phyloP scores from a whole-genome alignment of 305 asterid species.

The Fraxinus xanthoxyloides region DNA sequence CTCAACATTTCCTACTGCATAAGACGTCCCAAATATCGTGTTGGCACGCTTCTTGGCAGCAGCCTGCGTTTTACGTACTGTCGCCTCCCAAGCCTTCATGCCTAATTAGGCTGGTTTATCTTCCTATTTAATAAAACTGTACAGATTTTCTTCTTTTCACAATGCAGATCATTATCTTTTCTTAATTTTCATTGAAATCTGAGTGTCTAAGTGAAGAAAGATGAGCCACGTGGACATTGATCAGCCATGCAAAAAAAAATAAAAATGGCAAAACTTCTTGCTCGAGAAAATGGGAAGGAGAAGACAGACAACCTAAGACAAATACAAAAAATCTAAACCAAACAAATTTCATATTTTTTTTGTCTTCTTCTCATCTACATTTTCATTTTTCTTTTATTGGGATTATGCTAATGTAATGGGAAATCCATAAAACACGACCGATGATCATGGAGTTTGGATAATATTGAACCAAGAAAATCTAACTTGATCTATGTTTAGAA shows the following conservation, averaged over 20 bases:
- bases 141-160: not conserved
- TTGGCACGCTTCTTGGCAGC: slow-evolving; percentile 87
- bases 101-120: slow-evolving; percentile 3
- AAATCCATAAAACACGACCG: slow-evolving; percentile 17
- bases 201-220: not conserved
- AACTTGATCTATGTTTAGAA: slow-evolving; percentile 28
- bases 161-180: not conserved
- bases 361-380: not conserved
- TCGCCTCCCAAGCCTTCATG: slow-evolving; percentile 99
- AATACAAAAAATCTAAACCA: slow-evolving; percentile 21
- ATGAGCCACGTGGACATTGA: slow-evolving; percentile 21
- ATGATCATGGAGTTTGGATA: slow-evolving; percentile 23
- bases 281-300: slow-evolving; percentile 3
- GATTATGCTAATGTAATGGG: slow-evolving; percentile 20
- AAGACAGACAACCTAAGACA: slow-evolving; percentile 39
- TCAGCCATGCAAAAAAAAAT: slow-evolving; percentile 31
- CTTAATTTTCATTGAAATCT: not conserved
- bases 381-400: not conserved
- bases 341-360: slow-evolving; percentile 8
- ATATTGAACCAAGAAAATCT: slow-evolving; percentile 28
- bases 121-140: not conserved
- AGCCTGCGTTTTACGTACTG: slow-evolving; percentile 83
- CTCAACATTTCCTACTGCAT: slow-evolving; percentile 37
- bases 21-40: slow-evolving; percentile 69
- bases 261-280: not conserved